Conservation (phyloP, 2,329 filamentous ascomycete species). For the Cordyceps tenuipes region DNA sequence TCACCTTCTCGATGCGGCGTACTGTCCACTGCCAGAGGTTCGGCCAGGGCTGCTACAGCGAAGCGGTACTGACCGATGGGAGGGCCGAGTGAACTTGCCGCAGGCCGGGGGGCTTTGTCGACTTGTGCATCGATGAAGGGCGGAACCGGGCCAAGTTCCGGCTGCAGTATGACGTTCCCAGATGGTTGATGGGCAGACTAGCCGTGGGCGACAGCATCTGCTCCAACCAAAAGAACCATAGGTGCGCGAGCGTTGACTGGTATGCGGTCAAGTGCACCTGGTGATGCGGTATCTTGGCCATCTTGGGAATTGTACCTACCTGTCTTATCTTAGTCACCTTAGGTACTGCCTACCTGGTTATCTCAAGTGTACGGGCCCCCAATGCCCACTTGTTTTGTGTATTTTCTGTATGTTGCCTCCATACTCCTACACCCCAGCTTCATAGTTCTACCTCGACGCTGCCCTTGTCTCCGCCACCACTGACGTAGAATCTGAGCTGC, state of each 20-base stretch:
- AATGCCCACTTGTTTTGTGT: no score
- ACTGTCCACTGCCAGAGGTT: background rate
- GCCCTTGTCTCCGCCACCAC: constrained; percentile 7
- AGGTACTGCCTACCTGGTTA: no score
- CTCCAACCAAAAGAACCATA: background rate
- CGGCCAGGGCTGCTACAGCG: background rate
- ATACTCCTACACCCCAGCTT: no score
- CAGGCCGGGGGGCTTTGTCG: background rate
- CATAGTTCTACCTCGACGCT: no score
- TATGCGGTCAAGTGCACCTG: background rate
- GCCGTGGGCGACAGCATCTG: background rate
- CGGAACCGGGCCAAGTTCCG: background rate
- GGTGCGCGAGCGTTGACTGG: background rate
- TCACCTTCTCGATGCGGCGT: background rate
- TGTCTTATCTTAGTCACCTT: no score
- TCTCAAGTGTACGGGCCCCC: no score
- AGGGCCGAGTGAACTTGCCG: no score
- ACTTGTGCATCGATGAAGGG: background rate
- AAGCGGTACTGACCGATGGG: background rate
- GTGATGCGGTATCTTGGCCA: background rate
- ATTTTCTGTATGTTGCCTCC: no score
- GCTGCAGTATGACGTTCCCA: background rate
- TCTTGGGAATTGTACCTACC: no score
- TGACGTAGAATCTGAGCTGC: constrained; percentile 16
- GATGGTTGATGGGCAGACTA: background rate